phyloP scores from a whole-genome alignment of 2,329 filamentous ascomycete genomes.

The Helotiales sp. region DNA sequence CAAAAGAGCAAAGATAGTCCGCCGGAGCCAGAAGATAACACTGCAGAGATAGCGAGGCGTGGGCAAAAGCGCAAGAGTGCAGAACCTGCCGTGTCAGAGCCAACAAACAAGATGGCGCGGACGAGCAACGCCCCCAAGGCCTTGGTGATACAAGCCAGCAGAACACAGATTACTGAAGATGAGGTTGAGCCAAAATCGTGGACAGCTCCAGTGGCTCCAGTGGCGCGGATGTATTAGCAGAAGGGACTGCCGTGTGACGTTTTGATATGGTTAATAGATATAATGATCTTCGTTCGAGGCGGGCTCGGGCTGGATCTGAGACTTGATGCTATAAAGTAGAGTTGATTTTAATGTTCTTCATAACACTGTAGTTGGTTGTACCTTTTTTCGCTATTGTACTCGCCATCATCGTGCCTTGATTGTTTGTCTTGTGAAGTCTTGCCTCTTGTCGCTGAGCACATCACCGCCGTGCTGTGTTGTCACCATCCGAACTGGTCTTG shows the following conservation, averaged over 20 bases:
- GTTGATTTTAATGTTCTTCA: constrained; percentile 16
- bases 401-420: too few relatives aligned
- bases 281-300: background rate
- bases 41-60: constrained; percentile 17
- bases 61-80: constrained; percentile 24
- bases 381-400: too few relatives aligned
- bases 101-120: constrained; percentile 20
- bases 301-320: background rate
- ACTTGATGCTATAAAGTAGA: constrained; percentile 12
- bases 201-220: constrained; percentile 13
- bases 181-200: constrained; percentile 14
- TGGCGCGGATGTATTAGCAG: constrained; percentile 19
- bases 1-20: constrained; percentile 23
- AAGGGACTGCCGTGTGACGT: constrained; percentile 8
- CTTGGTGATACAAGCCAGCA: constrained; percentile 21
- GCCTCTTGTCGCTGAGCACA: background rate
- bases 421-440: background rate
- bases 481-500: background rate
- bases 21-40: constrained; percentile 3
- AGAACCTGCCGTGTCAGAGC: constrained; percentile 11
- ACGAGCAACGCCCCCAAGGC: constrained; percentile 17
- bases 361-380: background rate
- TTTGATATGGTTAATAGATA: background rate
- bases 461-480: background rate
- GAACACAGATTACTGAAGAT: constrained; percentile 19